Conservation (phyloP, 495 filamentous ascomycete species). For the Entonaema liquescens region DNA sequence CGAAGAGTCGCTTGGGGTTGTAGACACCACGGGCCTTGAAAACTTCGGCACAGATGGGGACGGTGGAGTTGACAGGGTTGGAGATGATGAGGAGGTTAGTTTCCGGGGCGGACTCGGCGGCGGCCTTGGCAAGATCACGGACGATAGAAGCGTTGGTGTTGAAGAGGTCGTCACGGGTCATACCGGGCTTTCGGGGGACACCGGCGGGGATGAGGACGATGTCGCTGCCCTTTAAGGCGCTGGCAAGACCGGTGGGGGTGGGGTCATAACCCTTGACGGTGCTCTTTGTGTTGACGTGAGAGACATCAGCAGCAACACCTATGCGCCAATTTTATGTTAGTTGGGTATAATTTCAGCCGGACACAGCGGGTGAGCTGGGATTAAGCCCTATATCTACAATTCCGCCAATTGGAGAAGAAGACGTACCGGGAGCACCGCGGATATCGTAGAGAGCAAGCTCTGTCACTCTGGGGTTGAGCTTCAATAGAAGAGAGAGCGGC, state of each 20-base stretch:
- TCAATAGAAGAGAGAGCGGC: conserved; percentile 94
- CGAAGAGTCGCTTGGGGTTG: conserved; percentile 98
- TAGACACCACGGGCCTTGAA: conserved; percentile 94
- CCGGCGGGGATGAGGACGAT: conserved; percentile 97
- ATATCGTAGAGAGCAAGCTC: conserved; percentile 98
- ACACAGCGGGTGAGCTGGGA: neutral
- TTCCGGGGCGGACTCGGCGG: conserved; percentile 85
- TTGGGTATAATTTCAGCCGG: conserved; percentile 1
- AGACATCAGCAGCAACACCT: conserved; percentile 98
- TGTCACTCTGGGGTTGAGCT: conserved; percentile 92
- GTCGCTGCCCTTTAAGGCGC: conserved; percentile 83
- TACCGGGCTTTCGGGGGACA: conserved; percentile 98
- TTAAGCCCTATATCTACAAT: neutral
- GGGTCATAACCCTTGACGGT: conserved; percentile 88
- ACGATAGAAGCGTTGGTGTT: conserved; percentile 99
- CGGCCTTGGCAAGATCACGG: conserved; percentile 96
- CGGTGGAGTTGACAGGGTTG: conserved; percentile 99
- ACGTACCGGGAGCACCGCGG: conserved; percentile 87
- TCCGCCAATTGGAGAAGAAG: conserved; percentile 13
- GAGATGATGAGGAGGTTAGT: conserved; percentile 97
- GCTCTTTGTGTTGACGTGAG: conserved; percentile 99
- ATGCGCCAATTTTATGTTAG: conserved; percentile 24
- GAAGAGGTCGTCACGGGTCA: conserved; percentile 99
- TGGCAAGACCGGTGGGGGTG: conserved; percentile 74
- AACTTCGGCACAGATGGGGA: conserved; percentile 95